Evolutionary conservation across 2,329 filamentous ascomycete genomes (phyloP), one percentile per base, ranked within the genome.

Genomic region (Aspergillus sojae): DNA sequence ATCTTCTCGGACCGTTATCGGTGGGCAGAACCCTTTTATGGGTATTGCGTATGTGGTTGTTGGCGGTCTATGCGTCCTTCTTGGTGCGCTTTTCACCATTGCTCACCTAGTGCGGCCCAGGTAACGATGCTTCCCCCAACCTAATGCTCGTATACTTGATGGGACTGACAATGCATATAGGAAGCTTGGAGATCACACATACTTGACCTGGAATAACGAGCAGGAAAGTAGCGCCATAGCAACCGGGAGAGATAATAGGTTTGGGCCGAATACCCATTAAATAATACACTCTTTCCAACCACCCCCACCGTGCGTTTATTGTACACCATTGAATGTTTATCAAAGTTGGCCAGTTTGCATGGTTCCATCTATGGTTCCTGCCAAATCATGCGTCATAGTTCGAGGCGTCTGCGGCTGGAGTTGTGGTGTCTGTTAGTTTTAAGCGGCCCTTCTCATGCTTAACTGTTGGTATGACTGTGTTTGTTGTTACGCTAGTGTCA

Each of bases 151-250:
- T 39, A 26, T 7, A 36, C 36, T 26, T 21, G 21, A 28, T 21
- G 12, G 11, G 9, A 39, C 23, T 45, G 23, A 48, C 23, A 21
- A n/a, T 21, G 7, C n/a, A 12, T 36, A 19, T 52, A 94, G 95
- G 74, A 99, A 98, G 91, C 87, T 99, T 48, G 95, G 95, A 65
- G 95, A 99, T 78, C 95, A 98, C 79, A 97, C 93, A 10, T 98
- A 99, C 77, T 86, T 99, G 56, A 95, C 92, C 28, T 99, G 95
- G 95, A 97, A 98, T 77, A 90, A 88, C 66, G 89, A 91, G 53
- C 82, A 86, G 64, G 83, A 86, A 9, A 83, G 81, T 64, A 84
- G 86, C 53, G 86, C 84, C 63, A 85, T 84, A 21, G 76, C 82
- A 28, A 82, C 82, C 2, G 81, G 80, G 52, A 88, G 89, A 64